phyloP scores from a whole-genome alignment of 768 basidiomycete species.

The Leccinellum rugosiceps region DNA sequence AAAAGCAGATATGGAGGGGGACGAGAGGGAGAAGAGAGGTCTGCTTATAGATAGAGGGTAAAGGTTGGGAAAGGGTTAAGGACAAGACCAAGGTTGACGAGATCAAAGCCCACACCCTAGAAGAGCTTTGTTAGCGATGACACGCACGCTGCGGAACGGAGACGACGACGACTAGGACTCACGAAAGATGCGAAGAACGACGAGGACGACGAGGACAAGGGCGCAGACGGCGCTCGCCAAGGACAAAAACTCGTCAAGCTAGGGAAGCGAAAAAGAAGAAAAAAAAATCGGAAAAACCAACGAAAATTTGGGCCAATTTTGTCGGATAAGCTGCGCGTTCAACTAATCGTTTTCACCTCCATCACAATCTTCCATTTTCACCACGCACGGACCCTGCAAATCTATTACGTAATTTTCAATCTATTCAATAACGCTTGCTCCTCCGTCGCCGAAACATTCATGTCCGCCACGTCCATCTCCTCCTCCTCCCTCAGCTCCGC shows the following conservation, averaged over 20 bases:
- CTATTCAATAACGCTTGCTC: slow-evolving; percentile 34
- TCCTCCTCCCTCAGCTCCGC: slow-evolving; percentile 44
- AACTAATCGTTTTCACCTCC: slow-evolving; percentile 13
- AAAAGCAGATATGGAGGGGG: slow-evolving; percentile 31
- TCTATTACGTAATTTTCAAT: slow-evolving; percentile 9
- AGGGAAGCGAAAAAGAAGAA: slow-evolving; percentile 22
- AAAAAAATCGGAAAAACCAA: slow-evolving; percentile 15
- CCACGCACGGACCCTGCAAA: slow-evolving; percentile 31
- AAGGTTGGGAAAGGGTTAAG: slow-evolving; percentile 33
- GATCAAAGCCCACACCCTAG: slow-evolving; percentile 30
- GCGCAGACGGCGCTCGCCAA: slow-evolving; percentile 21
- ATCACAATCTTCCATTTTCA: slow-evolving; percentile 16
- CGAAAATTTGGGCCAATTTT: slow-evolving; percentile 10
- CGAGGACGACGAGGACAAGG: slow-evolving; percentile 18
- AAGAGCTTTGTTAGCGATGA: neutral
- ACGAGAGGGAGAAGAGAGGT: slow-evolving; percentile 29
- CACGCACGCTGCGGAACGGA: neutral
- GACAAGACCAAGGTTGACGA: slow-evolving; percentile 34
- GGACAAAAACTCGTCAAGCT: slow-evolving; percentile 18
- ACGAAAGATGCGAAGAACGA: neutral
- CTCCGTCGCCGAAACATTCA: slow-evolving; percentile 27
- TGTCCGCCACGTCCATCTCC: slow-evolving; percentile 38
- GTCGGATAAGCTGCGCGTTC: slow-evolving; percentile 10
- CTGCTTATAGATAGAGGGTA: slow-evolving; percentile 40
- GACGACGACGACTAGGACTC: neutral